Conservation (phyloP, 805 yeast genomes). For the Wickerhamiella spandovensis region DNA sequence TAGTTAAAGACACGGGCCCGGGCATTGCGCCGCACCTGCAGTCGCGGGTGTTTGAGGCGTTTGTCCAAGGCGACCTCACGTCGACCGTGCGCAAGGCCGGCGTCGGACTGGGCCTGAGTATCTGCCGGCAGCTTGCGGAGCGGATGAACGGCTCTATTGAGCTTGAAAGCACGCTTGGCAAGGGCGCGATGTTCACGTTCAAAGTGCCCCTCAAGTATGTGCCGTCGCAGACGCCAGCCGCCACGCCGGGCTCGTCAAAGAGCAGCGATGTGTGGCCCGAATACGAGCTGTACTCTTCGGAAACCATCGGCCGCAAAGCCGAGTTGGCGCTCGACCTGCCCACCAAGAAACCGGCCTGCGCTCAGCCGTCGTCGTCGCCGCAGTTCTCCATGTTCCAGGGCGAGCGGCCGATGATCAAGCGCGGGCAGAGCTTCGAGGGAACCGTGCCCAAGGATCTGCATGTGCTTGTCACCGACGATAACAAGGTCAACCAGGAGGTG, state of each 20-base stretch:
- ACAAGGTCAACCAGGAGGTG: conserved; percentile 87
- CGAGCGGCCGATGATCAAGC: conserved; percentile 6
- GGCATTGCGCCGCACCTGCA: conserved; percentile 80
- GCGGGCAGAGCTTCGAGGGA: conserved; percentile 5
- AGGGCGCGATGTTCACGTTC: conserved; percentile 75
- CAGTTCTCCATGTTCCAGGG: background rate
- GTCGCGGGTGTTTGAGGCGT: conserved; percentile 83
- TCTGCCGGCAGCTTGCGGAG: conserved; percentile 78
- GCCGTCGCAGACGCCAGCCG: background rate
- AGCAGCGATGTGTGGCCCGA: conserved; percentile 9
- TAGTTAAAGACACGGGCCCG: conserved; percentile 84
- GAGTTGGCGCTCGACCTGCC: background rate
- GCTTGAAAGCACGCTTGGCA: conserved; percentile 59
- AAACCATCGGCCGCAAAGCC: conserved; percentile 6
- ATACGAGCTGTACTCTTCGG: conserved; percentile 8
- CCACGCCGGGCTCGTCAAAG: background rate
- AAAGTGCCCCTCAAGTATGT: conserved; percentile 33
- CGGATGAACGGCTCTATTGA: conserved; percentile 84
- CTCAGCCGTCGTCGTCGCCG: background rate
- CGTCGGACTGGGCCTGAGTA: conserved; percentile 82
- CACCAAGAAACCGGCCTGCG: background rate
- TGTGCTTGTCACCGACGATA: conserved; percentile 87
- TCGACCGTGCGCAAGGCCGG: conserved; percentile 87
- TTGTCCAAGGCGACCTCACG: conserved; percentile 94
- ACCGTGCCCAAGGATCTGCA: conserved; percentile 16